These are phyloP conservation scores for Omphalea diandra DNA, from an alignment of 441 rosid genomes.

Conservation along the genomic window DNA sequence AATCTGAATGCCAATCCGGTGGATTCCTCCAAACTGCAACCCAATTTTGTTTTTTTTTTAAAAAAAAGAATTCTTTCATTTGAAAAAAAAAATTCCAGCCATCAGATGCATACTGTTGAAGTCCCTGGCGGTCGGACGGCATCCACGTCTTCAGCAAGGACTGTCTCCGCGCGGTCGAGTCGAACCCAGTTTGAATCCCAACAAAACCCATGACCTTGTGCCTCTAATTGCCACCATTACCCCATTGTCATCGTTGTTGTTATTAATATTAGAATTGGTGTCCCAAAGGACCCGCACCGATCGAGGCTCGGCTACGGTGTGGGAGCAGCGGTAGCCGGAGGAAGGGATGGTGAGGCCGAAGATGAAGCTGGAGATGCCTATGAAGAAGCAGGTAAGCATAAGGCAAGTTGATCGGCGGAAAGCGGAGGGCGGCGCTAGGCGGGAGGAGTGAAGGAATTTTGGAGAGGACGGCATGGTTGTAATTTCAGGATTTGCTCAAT, in stretches of 20 bases:
- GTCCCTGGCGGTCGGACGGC: slow-evolving; percentile 83
- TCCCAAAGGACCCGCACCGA: slow-evolving; percentile 67
- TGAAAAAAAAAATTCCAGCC: too few species aligned
- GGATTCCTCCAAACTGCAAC: slow-evolving; percentile 78
- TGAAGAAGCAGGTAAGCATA: slow-evolving; percentile 43
- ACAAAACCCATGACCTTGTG: slow-evolving; percentile 85
- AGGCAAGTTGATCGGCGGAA: slow-evolving; percentile 52
- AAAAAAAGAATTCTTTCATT: too few species aligned
- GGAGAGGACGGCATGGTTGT: slow-evolving; percentile 75
- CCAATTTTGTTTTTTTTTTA: too few species aligned
- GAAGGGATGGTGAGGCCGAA: slow-evolving; percentile 52
- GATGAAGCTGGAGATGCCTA: slow-evolving; percentile 65
- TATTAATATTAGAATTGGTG: slow-evolving; percentile 29
- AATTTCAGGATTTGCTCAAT: not conserved
- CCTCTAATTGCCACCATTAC: slow-evolving; percentile 34
- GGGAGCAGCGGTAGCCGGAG: slow-evolving; percentile 34
- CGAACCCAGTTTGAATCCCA: slow-evolving; percentile 88
- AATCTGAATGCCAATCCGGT: slow-evolving; percentile 83
- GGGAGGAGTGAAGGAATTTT: slow-evolving; percentile 54
- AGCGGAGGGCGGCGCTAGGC: slow-evolving; percentile 31
- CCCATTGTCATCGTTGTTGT: slow-evolving; percentile 8
- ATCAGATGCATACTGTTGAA: slow-evolving; percentile 50
- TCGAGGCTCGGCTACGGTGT: slow-evolving; percentile 34
- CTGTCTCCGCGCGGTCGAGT: slow-evolving; percentile 58
- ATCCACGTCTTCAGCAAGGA: slow-evolving; percentile 87